A percentile compares a stretch with the other conserved stretches of the same genome.
Evolutionary conservation across 2,329 filamentous ascomycete species (phyloP).

Genomic region (Thermoascus crustaceus): DNA sequence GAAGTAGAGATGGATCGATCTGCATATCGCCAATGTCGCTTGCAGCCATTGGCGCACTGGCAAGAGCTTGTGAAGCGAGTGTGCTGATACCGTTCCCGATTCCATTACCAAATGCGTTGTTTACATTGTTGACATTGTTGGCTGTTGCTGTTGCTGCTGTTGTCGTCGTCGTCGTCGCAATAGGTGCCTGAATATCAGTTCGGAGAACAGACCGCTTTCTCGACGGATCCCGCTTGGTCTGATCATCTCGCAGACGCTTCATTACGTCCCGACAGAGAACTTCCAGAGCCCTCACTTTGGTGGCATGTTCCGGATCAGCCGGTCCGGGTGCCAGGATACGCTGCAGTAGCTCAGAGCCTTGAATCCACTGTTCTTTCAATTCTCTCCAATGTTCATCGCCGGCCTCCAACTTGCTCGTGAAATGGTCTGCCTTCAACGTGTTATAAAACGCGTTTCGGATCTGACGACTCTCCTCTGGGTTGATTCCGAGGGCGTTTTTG

Average conservation of each 20-base stretch:
- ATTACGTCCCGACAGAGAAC: conserved; percentile 67
- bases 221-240: conserved; percentile 47
- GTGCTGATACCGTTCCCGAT: conserved; percentile 36
- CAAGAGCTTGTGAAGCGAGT: conserved; percentile 36
- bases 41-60: conserved; percentile 30
- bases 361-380: conserved; percentile 61
- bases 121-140: conserved; percentile 14
- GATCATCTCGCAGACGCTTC: conserved; percentile 65
- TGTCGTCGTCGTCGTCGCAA: conserved; percentile 12
- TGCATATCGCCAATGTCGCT: conserved; percentile 47
- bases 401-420: conserved; percentile 65
- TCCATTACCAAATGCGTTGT: conserved; percentile 14
- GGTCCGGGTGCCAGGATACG: conserved; percentile 45
- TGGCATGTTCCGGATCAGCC: conserved; percentile 44
- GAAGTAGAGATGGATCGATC: conserved; percentile 55
- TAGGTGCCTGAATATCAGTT: conserved; percentile 14
- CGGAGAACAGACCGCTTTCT: conserved; percentile 28
- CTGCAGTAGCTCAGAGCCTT: conserved; percentile 48
- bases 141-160: not conserved
- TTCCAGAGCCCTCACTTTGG: conserved; percentile 59
- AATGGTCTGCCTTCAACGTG: conserved; percentile 56
- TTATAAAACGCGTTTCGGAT: conserved; percentile 59
- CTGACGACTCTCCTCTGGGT: conserved; percentile 58
- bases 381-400: conserved; percentile 63
- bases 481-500: conserved; percentile 62